Base-by-base conservation (phyloP, 805 yeast species). In the Candida maesae region DNA sequence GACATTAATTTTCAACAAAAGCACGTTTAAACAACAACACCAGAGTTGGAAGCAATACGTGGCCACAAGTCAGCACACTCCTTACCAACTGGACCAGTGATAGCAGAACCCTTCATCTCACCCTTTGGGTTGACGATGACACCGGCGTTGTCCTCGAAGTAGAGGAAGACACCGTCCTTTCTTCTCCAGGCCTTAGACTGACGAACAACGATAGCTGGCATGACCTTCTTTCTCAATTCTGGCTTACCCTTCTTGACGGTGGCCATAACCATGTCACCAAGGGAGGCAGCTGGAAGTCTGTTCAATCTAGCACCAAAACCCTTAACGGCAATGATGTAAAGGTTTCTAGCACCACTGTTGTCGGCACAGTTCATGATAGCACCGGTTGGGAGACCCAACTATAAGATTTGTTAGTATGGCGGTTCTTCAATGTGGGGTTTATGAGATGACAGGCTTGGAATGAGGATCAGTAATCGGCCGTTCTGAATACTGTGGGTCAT, bases 21-120 rank as follows among this genome's bases (percentile, higher is more conserved):
- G 46, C 46, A 47, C 38, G 41, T 45, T 45, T 90, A 93, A 73
- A 90, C 99, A 74, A 93, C 99, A 73, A 93, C 99, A 88, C 99
- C 99, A 65, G 99, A 93, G 91, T 88, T 88, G 63, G 97, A 89
- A 69, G 99, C 98, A 79, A 93, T 93, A 81, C 99, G 88, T 74
- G 99, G 99, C 99, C 99, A 93, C 74, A 93, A 85, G 72, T 93
- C 99, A 72, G 99, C 99, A 82, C 99, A 95, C 81, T 93, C 99
- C 80, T 93, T 93, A 74, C 97, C 98, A 70, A 93, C 99, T 68
- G 99, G 99, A 75, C 99, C 99, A 68, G 99, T 95, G 73, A 93
- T 93, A 68, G 99, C 99, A 61, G 99, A 95, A 78, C 99, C 99
- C 83, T 93, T 93, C 99, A 95, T 93, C 78, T 93, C 99, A 81